A percentile compares a stretch with the other conserved stretches of the same genome.
These are phyloP conservation scores for Wickerhamomyces ciferrii DNA, from an alignment of 805 yeast species.

Conservation along the genomic window DNA sequence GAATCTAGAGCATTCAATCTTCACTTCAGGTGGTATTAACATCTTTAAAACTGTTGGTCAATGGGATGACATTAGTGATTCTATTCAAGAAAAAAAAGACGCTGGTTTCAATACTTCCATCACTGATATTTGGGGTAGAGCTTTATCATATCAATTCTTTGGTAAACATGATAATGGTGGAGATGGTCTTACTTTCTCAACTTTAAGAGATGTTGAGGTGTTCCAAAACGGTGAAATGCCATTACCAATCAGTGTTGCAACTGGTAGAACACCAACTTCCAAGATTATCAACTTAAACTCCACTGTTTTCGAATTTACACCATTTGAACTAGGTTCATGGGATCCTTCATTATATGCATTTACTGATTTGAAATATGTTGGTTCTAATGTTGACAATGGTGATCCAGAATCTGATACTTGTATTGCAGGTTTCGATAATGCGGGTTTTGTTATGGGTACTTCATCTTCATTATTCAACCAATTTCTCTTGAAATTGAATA, in stretches of 20 bases:
- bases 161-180: conserved; percentile 54
- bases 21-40: conserved; percentile 60
- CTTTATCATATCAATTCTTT: conserved; percentile 69
- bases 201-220: conserved; percentile 54
- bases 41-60: conserved; percentile 38
- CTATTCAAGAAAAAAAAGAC: conserved; percentile 41
- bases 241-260: conserved; percentile 62
- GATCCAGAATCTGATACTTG: conserved; percentile 44
- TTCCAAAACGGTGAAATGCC: conserved; percentile 64
- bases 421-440: conserved; percentile 69
- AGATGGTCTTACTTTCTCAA: conserved; percentile 54
- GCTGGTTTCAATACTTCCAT: conserved; percentile 69
- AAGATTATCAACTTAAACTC: conserved; percentile 55
- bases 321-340: conserved; percentile 84
- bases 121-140: conserved; percentile 80
- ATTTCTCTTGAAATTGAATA: conserved; percentile 50
- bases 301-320: conserved; percentile 59
- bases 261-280: conserved; percentile 64
- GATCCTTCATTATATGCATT: conserved; percentile 69
- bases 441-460: conserved; percentile 78
- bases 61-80: conserved; percentile 45
- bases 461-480: conserved; percentile 79
- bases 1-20: conserved; percentile 60
- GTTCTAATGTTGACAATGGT: conserved; percentile 62
- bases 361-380: conserved; percentile 62